A percentile compares a stretch with the other conserved stretches of the same genome.
These are phyloP conservation scores for Panaeolus cyanescens DNA, from an alignment of 768 basidiomycete genomes.

Conservation along the genomic window DNA sequence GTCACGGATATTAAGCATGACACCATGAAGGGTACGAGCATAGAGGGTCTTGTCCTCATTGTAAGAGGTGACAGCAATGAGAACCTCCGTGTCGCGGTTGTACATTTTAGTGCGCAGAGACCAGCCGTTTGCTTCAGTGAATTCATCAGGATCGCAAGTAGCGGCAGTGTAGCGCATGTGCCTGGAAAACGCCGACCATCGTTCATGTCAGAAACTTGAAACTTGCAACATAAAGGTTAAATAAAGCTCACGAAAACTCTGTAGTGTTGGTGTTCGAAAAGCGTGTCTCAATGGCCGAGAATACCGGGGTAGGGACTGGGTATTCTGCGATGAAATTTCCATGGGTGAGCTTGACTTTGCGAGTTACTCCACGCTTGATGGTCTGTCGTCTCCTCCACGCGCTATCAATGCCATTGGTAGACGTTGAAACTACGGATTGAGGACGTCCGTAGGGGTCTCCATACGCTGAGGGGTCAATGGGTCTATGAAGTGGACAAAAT, in stretches of 20 bases:
- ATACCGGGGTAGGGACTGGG: conserved; percentile 81
- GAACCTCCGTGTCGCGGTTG: conserved; percentile 86
- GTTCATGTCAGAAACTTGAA: background rate
- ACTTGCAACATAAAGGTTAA: conserved; percentile 8
- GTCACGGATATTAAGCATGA: conserved; percentile 97
- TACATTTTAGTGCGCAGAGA: conserved; percentile 83
- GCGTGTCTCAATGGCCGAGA: conserved; percentile 79
- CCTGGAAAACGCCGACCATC: conserved; percentile 29
- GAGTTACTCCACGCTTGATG: conserved; percentile 90
- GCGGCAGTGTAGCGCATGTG: conserved; percentile 96
- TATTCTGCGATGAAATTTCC: conserved; percentile 94
- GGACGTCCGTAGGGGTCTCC: conserved; percentile 71
- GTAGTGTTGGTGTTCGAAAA: conserved; percentile 73
- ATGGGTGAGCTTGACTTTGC: conserved; percentile 89
- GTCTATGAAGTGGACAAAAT: conserved; percentile 24
- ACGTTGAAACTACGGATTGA: conserved; percentile 50
- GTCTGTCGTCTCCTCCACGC: conserved; percentile 82
- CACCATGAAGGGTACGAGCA: conserved; percentile 88
- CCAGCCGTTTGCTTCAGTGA: conserved; percentile 77
- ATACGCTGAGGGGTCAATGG: conserved; percentile 57
- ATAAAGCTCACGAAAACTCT: conserved; percentile 81
- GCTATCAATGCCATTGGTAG: conserved; percentile 58
- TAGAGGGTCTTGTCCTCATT: conserved; percentile 94
- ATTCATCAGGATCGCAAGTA: conserved; percentile 90
- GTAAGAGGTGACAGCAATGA: conserved; percentile 94